Evolutionary conservation across 768 basidiomycete genomes (phyloP), one percentile per base, ranked within the genome.

Genomic region (Xerocomellus intermedius): DNA sequence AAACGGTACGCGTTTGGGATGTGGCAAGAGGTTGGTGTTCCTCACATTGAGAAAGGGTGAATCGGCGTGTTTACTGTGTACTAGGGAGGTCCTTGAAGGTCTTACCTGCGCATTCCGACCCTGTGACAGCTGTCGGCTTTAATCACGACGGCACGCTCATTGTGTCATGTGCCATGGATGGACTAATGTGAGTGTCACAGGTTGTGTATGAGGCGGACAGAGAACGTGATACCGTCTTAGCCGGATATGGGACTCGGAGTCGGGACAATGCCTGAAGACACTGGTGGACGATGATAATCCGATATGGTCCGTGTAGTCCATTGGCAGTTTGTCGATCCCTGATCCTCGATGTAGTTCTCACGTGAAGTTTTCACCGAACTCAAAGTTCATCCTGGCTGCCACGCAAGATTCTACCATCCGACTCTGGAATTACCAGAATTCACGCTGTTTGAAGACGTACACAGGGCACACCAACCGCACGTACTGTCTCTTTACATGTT

Each of bases 1-100:
- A 99, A 76, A 94, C 90, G 16, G 91, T 98, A 17, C 83, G 92
- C 45, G 81, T 98, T n/a, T 98, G 96, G 96, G 95, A 99, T 69
- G 86, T 96, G 26, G 85, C 90, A 24, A 78, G 87, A 81, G 94
- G 94, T 93, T 58, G 17, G 58, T 50, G 41, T 38, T 42, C 28
- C 14, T 38, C 21, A 17, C 32, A 30, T 44, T 36, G 6, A 48
- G 28, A 35, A 19, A 28, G 32, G 8, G n/a, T 47, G 17, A 46
- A 42, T 51, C 21, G 38, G 45, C 41, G 13, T 45, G 46, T 54
- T 57, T 32, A 56, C 37, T 17, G 3, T 26, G 24, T 32, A 14
- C 28, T 55, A 94, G 96, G 91, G 17, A 87, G 82, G 66, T 84
- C 86, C n/a, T 72, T 98, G 67, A 88, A 91, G 69, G 84, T 89